Evolutionary conservation across 2,329 filamentous ascomycete species (phyloP).

Genomic region (Pseudogymnoascus pannorum): DNA sequence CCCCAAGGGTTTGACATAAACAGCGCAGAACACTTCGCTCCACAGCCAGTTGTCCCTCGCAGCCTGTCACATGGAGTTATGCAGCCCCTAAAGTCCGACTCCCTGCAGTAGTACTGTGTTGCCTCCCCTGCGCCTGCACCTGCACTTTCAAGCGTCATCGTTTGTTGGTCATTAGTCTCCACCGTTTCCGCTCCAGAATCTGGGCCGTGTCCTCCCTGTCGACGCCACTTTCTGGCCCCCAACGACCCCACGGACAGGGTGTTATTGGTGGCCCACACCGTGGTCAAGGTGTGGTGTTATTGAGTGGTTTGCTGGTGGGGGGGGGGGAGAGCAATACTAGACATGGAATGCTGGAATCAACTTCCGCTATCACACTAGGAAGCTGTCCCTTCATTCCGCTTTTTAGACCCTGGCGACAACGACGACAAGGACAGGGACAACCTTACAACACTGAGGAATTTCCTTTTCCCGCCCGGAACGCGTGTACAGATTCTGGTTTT

Average conservation of each 20-base stretch:
- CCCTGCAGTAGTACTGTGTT: background rate
- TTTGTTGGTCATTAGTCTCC: background rate
- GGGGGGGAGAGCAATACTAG: background rate
- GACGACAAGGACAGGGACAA: background rate
- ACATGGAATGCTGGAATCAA: background rate
- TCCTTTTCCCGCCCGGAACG: background rate
- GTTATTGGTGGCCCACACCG: background rate
- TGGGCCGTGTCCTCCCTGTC: background rate
- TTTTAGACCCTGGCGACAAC: background rate
- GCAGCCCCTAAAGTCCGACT: background rate
- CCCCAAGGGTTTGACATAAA: background rate
- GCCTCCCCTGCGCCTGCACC: background rate
- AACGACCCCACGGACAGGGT: background rate
- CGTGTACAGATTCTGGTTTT: background rate
- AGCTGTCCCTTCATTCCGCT: background rate
- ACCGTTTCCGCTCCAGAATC: background rate
- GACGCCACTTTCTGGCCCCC: background rate
- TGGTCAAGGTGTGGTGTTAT: background rate
- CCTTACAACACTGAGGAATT: background rate
- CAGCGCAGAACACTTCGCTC: background rate
- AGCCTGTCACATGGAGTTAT: background rate
- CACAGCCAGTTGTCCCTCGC: background rate
- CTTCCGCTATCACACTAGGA: slow-evolving; percentile 1
- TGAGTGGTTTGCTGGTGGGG: background rate
- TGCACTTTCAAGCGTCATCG: slow-evolving; percentile 3